Percentiles rank a stretch among this genome's conserved stretches.
These are phyloP conservation scores for Pontederia crassipes DNA, from an alignment of 176 grass and related monocot genomes.

Conservation along the genomic window DNA sequence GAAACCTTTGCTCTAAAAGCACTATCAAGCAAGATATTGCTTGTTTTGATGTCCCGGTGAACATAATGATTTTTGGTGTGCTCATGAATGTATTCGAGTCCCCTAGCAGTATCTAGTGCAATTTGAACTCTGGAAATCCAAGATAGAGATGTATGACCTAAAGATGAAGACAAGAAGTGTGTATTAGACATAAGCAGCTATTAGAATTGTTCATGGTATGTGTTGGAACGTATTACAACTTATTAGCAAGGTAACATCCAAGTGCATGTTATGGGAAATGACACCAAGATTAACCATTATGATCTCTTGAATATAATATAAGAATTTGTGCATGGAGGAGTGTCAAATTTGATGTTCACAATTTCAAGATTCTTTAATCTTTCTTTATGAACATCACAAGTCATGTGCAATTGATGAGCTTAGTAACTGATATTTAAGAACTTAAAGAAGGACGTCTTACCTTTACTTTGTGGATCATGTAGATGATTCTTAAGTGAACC, in stretches of 20 bases:
- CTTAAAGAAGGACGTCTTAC: slow-evolving; percentile 24
- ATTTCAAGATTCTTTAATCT: background rate
- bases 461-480: slow-evolving; percentile 84
- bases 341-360: no score
- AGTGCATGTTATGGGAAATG: no score
- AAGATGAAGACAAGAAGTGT: slow-evolving; percentile 6
- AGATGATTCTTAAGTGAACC: slow-evolving; percentile 92
- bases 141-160: slow-evolving; percentile 77
- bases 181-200: background rate
- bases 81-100: slow-evolving; percentile 99
- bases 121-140: slow-evolving; percentile 98
- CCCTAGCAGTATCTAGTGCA: slow-evolving; percentile 91
- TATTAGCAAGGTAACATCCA: no score
- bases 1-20: slow-evolving; percentile 89
- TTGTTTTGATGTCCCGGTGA: slow-evolving; percentile 97
- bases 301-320: no score
- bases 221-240: no score
- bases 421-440: background rate
- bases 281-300: no score
- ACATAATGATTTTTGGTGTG: slow-evolving; percentile 99
- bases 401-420: background rate
- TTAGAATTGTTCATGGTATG: no score
- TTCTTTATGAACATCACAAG: background rate
- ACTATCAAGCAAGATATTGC: slow-evolving; percentile 92
- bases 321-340: no score